Evolutionary conservation across 345 rosid species (phyloP).

Genomic region (Psidium guajava): DNA sequence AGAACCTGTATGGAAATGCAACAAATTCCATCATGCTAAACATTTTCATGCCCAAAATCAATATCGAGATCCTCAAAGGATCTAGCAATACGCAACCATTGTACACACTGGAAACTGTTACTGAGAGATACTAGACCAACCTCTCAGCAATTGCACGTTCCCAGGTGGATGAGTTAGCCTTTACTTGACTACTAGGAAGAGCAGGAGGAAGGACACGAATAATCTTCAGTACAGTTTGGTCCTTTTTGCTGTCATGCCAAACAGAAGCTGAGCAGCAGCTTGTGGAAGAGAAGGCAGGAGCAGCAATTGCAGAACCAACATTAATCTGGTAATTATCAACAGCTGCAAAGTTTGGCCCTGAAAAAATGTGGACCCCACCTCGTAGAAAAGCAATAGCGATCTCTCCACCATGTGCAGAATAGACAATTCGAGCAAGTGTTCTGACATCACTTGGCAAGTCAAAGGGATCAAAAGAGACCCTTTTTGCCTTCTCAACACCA

Average conservation of each 20-base stretch:
- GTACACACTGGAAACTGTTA: background rate
- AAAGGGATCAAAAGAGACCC: conserved; percentile 88
- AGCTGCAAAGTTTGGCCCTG: conserved; percentile 84
- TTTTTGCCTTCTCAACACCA: conserved; percentile 46
- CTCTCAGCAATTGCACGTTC: conserved; percentile 99
- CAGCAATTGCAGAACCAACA: conserved; percentile 94
- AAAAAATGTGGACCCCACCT: conserved; percentile 95
- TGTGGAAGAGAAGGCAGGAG: conserved; percentile 98
- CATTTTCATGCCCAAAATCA: background rate
- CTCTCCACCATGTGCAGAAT: conserved; percentile 99
- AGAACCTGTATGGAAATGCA: conserved; percentile 54
- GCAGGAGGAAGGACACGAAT: conserved; percentile 97
- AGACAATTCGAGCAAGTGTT: conserved; percentile 85
- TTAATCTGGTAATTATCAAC: conserved; percentile 93
- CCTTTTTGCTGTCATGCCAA: conserved; percentile 84
- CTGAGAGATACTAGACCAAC: conserved; percentile 17
- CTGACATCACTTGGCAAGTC: conserved; percentile 97
- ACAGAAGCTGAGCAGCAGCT: conserved; percentile 99
- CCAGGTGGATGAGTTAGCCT: conserved; percentile 75
- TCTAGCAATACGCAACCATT: background rate
- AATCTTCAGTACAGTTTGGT: conserved; percentile 78
- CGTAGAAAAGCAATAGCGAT: conserved; percentile 90
- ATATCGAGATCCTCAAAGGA: background rate
- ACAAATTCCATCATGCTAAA: background rate
- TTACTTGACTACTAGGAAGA: conserved; percentile 62